phyloP scores from a whole-genome alignment of 345 rosid species.

The Lenwebbia sp. region DNA sequence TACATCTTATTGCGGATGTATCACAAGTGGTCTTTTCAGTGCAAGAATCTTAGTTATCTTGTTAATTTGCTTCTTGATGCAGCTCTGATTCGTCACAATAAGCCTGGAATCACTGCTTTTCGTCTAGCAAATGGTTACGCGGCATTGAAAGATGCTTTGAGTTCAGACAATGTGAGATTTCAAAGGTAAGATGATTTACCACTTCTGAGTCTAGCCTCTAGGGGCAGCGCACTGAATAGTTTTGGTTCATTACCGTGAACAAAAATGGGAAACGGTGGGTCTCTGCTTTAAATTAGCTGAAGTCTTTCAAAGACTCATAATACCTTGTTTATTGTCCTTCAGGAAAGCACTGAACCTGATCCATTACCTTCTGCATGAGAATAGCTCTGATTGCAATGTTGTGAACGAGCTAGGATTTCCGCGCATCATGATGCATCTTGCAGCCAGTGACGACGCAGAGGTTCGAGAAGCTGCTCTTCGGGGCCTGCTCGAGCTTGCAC shows the following conservation, averaged over 20 bases:
- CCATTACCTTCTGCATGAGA: conserved; percentile 75
- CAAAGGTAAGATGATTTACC: conserved; percentile 44
- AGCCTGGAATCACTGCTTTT: conserved; percentile 67
- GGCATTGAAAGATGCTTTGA: conserved; percentile 67
- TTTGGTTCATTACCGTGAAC: neutral
- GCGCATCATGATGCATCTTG: conserved; percentile 73
- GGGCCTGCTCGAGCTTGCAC: conserved; percentile 57
- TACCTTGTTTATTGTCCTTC: conserved; percentile 5
- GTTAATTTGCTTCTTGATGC: conserved; percentile 1
- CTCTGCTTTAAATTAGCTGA: neutral
- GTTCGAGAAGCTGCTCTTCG: conserved; percentile 81
- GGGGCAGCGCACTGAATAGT: neutral
- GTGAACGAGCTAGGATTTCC: conserved; percentile 66
- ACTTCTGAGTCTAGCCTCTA: neutral
- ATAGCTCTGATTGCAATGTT: conserved; percentile 51
- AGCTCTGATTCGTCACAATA: conserved; percentile 85
- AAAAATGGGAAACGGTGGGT: neutral
- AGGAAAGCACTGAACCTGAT: conserved; percentile 91
- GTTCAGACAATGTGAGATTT: conserved; percentile 54
- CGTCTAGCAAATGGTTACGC: conserved; percentile 89
- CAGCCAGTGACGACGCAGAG: conserved; percentile 57
- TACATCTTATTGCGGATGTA: neutral
- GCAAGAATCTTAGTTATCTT: neutral
- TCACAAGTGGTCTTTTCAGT: neutral
- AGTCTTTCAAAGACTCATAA: neutral